A percentile compares a stretch with the other conserved stretches of the same genome.
Conservation (phyloP, 495 filamentous ascomycete species). For the Trichoderma asperelloides region DNA sequence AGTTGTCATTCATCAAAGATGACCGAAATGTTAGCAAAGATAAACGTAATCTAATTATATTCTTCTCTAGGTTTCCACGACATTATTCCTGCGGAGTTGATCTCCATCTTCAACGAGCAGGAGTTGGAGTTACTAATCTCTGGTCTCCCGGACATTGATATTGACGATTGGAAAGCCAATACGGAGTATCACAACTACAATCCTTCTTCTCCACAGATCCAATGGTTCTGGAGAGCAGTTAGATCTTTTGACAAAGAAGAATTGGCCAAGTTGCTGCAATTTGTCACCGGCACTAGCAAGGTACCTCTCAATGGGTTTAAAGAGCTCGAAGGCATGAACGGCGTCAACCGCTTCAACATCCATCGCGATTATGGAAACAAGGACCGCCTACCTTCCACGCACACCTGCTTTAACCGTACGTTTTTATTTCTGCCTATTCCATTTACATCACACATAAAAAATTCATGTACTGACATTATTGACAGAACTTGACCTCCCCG, state of each 20-base stretch:
- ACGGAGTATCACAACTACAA: conserved; percentile 98
- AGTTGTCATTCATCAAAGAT: conserved; percentile 8
- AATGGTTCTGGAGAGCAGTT: conserved; percentile 99
- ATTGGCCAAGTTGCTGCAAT: conserved; percentile 92
- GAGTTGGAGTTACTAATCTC: conserved; percentile 96
- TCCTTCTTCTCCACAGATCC: conserved; percentile 88
- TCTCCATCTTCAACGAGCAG: conserved; percentile 98
- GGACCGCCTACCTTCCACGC: conserved; percentile 88
- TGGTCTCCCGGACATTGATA: conserved; percentile 90
- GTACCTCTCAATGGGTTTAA: conserved; percentile 98
- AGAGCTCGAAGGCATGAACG: conserved; percentile 99
- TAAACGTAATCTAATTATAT: neutral
- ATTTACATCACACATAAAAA: conserved; percentile 9
- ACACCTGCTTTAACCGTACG: conserved; percentile 99
- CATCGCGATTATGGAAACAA: conserved; percentile 98
- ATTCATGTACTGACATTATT: conserved; percentile 24
- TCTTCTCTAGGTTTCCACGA: conserved; percentile 75
- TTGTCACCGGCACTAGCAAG: conserved; percentile 97
- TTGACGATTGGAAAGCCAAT: conserved; percentile 98
- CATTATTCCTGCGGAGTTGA: conserved; percentile 87
- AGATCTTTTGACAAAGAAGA: conserved; percentile 99
- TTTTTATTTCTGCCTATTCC: conserved; percentile 19
- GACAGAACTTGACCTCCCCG: conserved; percentile 92
- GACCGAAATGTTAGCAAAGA: conserved; percentile 8
- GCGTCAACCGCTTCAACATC: conserved; percentile 96